Evolutionary conservation across 1,284 basidiomycete species (phyloP).

Genomic region (Apiotrichum siamense): DNA sequence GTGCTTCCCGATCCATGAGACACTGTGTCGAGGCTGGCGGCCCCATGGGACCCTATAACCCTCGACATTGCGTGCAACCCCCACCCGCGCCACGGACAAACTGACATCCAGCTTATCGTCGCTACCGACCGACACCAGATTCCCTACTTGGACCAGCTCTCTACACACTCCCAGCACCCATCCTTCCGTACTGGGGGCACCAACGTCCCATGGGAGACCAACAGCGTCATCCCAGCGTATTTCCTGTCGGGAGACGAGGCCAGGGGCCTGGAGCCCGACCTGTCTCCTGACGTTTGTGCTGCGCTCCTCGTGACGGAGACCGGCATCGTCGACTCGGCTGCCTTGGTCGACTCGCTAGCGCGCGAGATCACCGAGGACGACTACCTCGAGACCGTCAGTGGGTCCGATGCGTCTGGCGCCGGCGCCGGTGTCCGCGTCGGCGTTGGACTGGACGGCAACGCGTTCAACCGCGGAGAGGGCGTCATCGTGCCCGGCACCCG

Average conservation of each 20-base stretch:
- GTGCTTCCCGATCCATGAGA: too few species aligned
- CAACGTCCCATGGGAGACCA: not conserved
- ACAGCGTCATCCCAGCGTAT: conserved; percentile 56
- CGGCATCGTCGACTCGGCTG: conserved; percentile 85
- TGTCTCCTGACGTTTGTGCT: conserved; percentile 62
- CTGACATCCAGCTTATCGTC: conserved; percentile 58
- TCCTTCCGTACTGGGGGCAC: conserved; percentile 21
- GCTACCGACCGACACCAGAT: conserved; percentile 59
- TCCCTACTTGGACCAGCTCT: conserved; percentile 63
- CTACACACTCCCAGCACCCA: conserved; percentile 55
- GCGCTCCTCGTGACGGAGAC: conserved; percentile 81
- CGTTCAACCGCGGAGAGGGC: conserved; percentile 48
- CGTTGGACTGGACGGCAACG: conserved; percentile 21
- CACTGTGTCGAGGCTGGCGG: too few species aligned
- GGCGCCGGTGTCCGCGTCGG: conserved; percentile 31
- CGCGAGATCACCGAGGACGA: conserved; percentile 57
- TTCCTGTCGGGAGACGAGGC: conserved; percentile 70
- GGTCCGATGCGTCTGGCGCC: not conserved
- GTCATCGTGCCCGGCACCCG: conserved; percentile 74
- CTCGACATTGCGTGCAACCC: too few species aligned
- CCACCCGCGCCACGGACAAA: too few species aligned
- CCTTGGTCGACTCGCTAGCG: conserved; percentile 71
- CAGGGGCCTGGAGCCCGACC: conserved; percentile 70
- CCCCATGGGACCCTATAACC: too few species aligned
- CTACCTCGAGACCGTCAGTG: conserved; percentile 16